Evolutionary conservation across 2,329 filamentous ascomycete genomes (phyloP).

Genomic region (Cryphonectria carpinicola): DNA sequence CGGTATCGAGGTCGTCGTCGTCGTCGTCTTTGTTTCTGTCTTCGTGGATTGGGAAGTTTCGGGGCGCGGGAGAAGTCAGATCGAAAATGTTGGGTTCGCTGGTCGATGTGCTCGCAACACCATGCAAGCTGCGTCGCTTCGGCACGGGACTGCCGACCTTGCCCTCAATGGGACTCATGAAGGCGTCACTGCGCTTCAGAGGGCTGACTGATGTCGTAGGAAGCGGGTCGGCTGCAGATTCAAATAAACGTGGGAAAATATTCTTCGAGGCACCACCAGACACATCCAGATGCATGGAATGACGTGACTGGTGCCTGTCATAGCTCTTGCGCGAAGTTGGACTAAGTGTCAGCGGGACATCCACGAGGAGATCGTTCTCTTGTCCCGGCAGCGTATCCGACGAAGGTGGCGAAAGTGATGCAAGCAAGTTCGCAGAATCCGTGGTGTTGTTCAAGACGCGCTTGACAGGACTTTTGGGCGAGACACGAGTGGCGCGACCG

Average conservation of each 20-base stretch:
- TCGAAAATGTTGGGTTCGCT: slow-evolving; percentile 78
- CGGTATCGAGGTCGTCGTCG: slow-evolving; percentile 57
- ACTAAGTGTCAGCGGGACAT: slow-evolving; percentile 41
- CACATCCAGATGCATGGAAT: slow-evolving; percentile 62
- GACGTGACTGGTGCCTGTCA: slow-evolving; percentile 52
- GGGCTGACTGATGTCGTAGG: slow-evolving; percentile 73
- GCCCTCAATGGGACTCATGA: slow-evolving; percentile 82
- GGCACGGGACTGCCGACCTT: slow-evolving; percentile 83
- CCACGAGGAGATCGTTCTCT: slow-evolving; percentile 44
- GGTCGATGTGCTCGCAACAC: slow-evolving; percentile 65
- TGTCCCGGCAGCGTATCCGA: slow-evolving; percentile 45
- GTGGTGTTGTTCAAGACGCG: slow-evolving; percentile 72
- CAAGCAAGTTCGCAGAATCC: slow-evolving; percentile 71
- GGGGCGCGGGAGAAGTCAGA: slow-evolving; percentile 45
- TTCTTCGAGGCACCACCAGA: slow-evolving; percentile 57
- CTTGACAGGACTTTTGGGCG: slow-evolving; percentile 80
- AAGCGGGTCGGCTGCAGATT: slow-evolving; percentile 49
- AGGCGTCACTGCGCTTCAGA: slow-evolving; percentile 87
- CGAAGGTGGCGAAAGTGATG: slow-evolving; percentile 51
- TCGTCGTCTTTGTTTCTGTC: slow-evolving; percentile 57
- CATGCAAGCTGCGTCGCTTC: slow-evolving; percentile 87
- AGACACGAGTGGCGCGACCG: slow-evolving; percentile 65
- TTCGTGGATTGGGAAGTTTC: slow-evolving; percentile 53
- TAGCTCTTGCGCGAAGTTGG: slow-evolving; percentile 48
- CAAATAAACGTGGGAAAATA: slow-evolving; percentile 55